Conservation (phyloP, 345 rosid species). For the Alliaria petiolata region DNA sequence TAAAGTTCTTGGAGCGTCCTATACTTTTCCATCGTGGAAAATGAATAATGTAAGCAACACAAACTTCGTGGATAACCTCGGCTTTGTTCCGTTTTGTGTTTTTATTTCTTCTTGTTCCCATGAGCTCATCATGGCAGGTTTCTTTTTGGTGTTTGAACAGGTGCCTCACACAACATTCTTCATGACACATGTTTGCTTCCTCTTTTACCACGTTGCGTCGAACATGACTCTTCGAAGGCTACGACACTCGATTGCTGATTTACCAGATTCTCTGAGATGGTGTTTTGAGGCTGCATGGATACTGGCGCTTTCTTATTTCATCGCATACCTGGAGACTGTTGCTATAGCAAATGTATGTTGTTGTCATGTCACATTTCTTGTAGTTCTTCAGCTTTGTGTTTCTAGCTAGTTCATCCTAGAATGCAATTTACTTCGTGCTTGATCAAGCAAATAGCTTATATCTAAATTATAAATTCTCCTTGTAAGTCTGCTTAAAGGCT, state of each 20-base stretch:
- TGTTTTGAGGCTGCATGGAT: constrained; percentile 80
- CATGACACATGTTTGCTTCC: constrained; percentile 88
- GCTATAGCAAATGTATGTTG: constrained; percentile 89
- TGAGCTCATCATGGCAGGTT: neutral
- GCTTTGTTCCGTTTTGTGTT: neutral
- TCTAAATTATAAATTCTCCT: too few relatives aligned
- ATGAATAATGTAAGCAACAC: constrained; percentile 78
- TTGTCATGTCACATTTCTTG: neutral
- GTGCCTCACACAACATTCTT: constrained; percentile 98
- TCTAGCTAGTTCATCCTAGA: neutral
- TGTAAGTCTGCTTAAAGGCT: too few relatives aligned
- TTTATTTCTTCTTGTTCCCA: constrained; percentile 2
- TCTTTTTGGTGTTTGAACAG: constrained; percentile 41
- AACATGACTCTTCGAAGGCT: constrained; percentile 92
- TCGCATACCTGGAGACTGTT: constrained; percentile 91
- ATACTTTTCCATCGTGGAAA: constrained; percentile 97
- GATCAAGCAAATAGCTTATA: neutral
- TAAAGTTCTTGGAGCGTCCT: constrained; percentile 91
- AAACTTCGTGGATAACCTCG: neutral
- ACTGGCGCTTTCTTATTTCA: constrained; percentile 86
- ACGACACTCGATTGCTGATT: constrained; percentile 55
- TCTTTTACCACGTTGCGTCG: constrained; percentile 86
- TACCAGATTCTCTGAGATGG: constrained; percentile 69
- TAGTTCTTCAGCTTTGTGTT: neutral
- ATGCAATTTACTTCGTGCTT: neutral